Evolutionary conservation across 495 filamentous ascomycete species (phyloP), one percentile per base, ranked within the genome.

Genomic region (Hypoxylon lienhwacheense): DNA sequence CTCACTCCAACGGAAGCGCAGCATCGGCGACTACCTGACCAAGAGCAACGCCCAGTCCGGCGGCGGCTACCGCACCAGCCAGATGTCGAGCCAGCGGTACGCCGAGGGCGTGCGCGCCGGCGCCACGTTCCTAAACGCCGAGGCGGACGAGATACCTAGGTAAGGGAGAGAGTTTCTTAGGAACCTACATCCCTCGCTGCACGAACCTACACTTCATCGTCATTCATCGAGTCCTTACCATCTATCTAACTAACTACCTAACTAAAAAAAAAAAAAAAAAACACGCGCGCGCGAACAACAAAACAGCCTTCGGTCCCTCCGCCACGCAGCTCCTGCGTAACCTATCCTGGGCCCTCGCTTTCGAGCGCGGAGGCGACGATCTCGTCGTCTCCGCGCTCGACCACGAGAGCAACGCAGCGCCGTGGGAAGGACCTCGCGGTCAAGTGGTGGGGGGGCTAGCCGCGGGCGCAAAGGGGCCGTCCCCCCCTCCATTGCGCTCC

Each of bases 311-410:
- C 43, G 84, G 86, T 7, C 63, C 84, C 1, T 86, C 85, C 15
- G 86, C 86, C 15, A 89, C 87, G 1, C 85, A 89, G 66, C 81
- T 88, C 14, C 77, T 88, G 56, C 79, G 83, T 59, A 90, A 89
- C 67, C 77, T 89, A 43, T 84, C 84, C 5, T 74, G 70, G 15
- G 73, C 82, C 6, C 71, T 89, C 11, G 47, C 69, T 35, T 82
- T 89, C 65, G 63, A 76, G n/a, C n/a, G n/a, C n/a, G 55, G 73
- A 4, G 80, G 78, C 39, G 77, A 81, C 55, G 85, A 89, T 60
- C 65, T 90, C 26, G 69, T 91, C 44, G 31, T 88, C 4, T 89
- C 84, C 4, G 74, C 77, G 39, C 69, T 88, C 49, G 85, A 89
- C 65, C 85, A 90, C 64, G 85, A 89, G 69, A 82, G 85, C 25